Evolutionary conservation across 1,284 basidiomycete genomes (phyloP).

Genomic region (Fomitopsis pinicola): DNA sequence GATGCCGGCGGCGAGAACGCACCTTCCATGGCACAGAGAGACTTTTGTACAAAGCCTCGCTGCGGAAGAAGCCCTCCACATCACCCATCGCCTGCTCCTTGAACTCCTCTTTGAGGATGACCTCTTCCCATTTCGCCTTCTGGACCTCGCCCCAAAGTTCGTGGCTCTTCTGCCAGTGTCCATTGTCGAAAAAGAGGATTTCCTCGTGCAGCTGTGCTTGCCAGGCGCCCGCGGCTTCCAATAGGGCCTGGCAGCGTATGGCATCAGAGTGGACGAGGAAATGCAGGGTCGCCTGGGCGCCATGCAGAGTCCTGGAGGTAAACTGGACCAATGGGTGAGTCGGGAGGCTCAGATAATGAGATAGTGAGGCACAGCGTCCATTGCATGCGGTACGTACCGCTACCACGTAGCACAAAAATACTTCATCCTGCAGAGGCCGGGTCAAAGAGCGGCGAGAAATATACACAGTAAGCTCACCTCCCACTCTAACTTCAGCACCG

Average conservation of each 20-base stretch:
- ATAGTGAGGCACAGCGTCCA: constrained; percentile 29
- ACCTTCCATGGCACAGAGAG: constrained; percentile 82
- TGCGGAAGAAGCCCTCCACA: constrained; percentile 72
- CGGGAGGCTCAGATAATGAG: too few species aligned
- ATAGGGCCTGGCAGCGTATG: constrained; percentile 45
- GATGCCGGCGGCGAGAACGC: neutral
- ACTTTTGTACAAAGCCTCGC: constrained; percentile 65
- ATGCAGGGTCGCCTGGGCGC: constrained; percentile 30
- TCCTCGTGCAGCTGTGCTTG: constrained; percentile 55
- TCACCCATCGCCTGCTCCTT: constrained; percentile 68
- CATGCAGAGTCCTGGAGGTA: constrained; percentile 41
- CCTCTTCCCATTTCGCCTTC: constrained; percentile 69
- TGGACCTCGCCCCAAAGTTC: constrained; percentile 67
- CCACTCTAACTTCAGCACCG: constrained; percentile 56
- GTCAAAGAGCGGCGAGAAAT: neutral
- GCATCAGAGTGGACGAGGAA: constrained; percentile 60
- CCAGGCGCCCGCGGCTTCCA: constrained; percentile 53
- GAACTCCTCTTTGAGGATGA: constrained; percentile 70
- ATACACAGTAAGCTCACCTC: constrained; percentile 36
- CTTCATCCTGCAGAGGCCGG: neutral
- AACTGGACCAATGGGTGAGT: neutral
- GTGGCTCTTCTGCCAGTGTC: constrained; percentile 61
- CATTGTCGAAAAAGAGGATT: constrained; percentile 72
- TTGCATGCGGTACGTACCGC: constrained; percentile 25
- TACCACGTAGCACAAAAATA: neutral